These are phyloP conservation scores for Leccinum rimulosum DNA, from an alignment of 768 basidiomycete species.

Conservation along the genomic window DNA sequence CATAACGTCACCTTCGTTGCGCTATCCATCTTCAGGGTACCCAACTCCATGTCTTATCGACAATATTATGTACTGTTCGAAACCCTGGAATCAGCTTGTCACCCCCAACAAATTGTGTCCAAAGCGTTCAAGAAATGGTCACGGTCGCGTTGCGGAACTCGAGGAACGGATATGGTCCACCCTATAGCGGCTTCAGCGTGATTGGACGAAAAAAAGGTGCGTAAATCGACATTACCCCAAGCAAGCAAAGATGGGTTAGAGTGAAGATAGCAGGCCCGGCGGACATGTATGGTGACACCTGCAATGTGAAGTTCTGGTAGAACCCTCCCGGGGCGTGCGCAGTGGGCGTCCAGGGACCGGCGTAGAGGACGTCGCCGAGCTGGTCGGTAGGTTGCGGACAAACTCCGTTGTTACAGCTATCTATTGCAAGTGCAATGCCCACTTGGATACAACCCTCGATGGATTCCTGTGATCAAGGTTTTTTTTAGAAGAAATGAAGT, in stretches of 20 bases:
- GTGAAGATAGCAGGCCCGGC: constrained; percentile 29
- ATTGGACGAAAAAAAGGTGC: background rate
- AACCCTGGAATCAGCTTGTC: background rate
- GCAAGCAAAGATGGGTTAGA: constrained; percentile 26
- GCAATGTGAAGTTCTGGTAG: constrained; percentile 31
- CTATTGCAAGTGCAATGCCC: constrained; percentile 30
- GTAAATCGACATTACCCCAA: background rate
- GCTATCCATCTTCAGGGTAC: background rate
- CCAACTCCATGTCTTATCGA: background rate
- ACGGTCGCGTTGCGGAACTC: constrained; percentile 14
- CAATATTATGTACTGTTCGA: background rate
- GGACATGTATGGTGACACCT: constrained; percentile 1
- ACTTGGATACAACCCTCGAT: constrained; percentile 22
- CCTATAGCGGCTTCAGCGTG: background rate
- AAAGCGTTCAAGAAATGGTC: constrained; percentile 12
- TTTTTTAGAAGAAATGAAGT: background rate
- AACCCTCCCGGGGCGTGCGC: constrained; percentile 14
- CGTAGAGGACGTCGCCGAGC: constrained; percentile 29
- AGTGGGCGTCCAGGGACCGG: constrained; percentile 28
- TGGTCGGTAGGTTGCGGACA: constrained; percentile 22
- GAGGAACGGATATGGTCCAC: background rate
- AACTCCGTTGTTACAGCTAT: constrained; percentile 17
- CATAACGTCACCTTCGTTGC: background rate
- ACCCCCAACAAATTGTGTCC: background rate
- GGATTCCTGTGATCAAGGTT: constrained; percentile 12